These are phyloP conservation scores for Candida easanensis DNA, from an alignment of 805 yeast genomes.

Conservation along the genomic window DNA sequence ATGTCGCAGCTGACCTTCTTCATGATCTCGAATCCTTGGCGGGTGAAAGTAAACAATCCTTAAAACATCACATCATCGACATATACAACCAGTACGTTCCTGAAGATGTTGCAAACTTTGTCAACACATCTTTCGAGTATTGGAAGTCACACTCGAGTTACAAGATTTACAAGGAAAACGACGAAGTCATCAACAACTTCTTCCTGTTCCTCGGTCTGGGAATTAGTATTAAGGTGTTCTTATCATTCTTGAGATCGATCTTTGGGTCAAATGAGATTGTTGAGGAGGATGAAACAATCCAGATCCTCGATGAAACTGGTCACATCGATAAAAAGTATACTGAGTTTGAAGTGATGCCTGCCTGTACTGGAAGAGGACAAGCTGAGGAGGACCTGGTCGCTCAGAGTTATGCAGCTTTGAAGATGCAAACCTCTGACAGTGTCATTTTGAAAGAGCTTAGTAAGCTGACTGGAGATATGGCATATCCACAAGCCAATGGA, in stretches of 20 bases:
- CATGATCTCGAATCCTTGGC: constrained; percentile 11
- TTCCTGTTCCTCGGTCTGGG: constrained; percentile 3
- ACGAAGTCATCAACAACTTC: constrained; percentile 1
- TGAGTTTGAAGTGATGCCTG: constrained; percentile 15
- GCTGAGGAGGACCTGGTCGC: constrained; percentile 12
- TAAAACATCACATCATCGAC: constrained; percentile 1
- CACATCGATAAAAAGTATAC: constrained; percentile 4
- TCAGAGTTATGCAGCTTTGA: constrained; percentile 4
- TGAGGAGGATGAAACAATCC: background rate
- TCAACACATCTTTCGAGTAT: background rate
- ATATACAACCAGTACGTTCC: constrained; percentile 11
- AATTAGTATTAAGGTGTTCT: constrained; percentile 3
- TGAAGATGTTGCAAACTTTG: background rate
- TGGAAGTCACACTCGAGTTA: constrained; percentile 13
- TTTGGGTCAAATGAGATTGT: background rate
- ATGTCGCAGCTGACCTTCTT: constrained; percentile 4
- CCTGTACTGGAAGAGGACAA: constrained; percentile 15
- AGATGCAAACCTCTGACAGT: constrained; percentile 1
- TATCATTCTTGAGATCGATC: constrained; percentile 1
- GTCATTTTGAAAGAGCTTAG: constrained; percentile 6
- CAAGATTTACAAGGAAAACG: constrained; percentile 10
- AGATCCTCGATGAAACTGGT: background rate
- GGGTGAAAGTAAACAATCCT: constrained; percentile 4
- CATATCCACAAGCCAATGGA: background rate
- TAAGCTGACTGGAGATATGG: background rate